Evolutionary conservation across 192 early-diverging fungal genomes (phyloP).

Genomic region (Coemansia sp.): DNA sequence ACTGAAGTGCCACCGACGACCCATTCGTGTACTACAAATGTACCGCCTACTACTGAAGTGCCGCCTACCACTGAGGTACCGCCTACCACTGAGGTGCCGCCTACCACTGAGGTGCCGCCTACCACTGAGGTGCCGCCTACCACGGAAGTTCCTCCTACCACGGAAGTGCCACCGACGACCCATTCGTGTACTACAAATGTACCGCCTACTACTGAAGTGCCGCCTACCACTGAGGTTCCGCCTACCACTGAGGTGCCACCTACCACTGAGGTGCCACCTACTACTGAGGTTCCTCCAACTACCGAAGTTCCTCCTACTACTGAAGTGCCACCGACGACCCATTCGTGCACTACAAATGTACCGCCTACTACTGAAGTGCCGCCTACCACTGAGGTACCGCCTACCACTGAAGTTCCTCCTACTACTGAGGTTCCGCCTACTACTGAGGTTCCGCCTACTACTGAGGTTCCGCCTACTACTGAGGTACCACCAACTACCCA

Average conservation of each 20-base stretch:
- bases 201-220: constrained; percentile 12
- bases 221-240: constrained; percentile 10
- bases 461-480: constrained; percentile 1
- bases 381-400: constrained; percentile 22
- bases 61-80: constrained; percentile 10
- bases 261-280: too few species aligned
- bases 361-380: constrained; percentile 14
- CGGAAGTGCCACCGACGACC: too few species aligned
- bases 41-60: constrained; percentile 8
- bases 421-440: too few species aligned
- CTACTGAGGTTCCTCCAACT: constrained; percentile 11
- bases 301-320: constrained; percentile 24
- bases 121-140: constrained; percentile 16
- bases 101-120: constrained; percentile 6
- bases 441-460: constrained; percentile 14
- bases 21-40: not conserved
- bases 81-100: constrained; percentile 6
- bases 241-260: too few species aligned
- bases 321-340: too few species aligned
- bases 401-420: not conserved
- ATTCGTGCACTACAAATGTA: too few species aligned
- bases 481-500: constrained; percentile 5
- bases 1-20: constrained; percentile 7
- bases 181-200: too few species aligned
- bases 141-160: constrained; percentile 24